phyloP scores from a whole-genome alignment of 164 flowering plant genomes.

The Saururus chinensis region DNA sequence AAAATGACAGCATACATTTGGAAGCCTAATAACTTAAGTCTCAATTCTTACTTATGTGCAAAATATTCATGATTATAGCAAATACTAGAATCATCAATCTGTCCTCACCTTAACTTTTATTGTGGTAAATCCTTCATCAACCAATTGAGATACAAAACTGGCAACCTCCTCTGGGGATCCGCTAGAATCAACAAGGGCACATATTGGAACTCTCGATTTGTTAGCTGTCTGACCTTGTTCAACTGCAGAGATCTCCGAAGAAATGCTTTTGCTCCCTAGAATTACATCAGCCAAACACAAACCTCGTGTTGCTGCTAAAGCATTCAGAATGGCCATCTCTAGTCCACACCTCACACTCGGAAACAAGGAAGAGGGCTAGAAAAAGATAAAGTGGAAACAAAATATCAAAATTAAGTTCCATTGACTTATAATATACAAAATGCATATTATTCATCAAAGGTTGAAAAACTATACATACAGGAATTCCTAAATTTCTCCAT shows the following conservation, averaged over 20 bases:
- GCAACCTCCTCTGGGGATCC: conserved; percentile 72
- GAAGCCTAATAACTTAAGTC: not conserved
- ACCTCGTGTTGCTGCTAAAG: conserved; percentile 53
- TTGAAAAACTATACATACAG: conserved; percentile 24
- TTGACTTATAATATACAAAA: not conserved
- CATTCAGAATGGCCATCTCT: conserved; percentile 90
- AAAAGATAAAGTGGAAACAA: conserved; percentile 3
- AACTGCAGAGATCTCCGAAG: conserved; percentile 9
- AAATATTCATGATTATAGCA: not conserved
- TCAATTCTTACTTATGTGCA: not conserved
- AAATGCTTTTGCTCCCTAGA: conserved; percentile 8
- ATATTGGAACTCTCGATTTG: conserved; percentile 37
- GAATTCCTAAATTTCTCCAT: conserved; percentile 54
- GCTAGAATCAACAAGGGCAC: conserved; percentile 76
- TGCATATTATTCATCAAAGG: not conserved
- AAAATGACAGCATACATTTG: not conserved
- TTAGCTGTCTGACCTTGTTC: conserved; percentile 13
- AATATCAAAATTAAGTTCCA: not conserved
- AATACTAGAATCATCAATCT: not conserved
- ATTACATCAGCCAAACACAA: conserved; percentile 45
- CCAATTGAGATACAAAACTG: conserved; percentile 42
- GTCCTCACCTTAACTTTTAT: conserved; percentile 66
- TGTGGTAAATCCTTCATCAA: conserved; percentile 75
- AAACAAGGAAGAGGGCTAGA: conserved; percentile 58
- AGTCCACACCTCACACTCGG: conserved; percentile 96